Conservation (phyloP, 148 eudicot genomes). For the Silene uniflora region DNA sequence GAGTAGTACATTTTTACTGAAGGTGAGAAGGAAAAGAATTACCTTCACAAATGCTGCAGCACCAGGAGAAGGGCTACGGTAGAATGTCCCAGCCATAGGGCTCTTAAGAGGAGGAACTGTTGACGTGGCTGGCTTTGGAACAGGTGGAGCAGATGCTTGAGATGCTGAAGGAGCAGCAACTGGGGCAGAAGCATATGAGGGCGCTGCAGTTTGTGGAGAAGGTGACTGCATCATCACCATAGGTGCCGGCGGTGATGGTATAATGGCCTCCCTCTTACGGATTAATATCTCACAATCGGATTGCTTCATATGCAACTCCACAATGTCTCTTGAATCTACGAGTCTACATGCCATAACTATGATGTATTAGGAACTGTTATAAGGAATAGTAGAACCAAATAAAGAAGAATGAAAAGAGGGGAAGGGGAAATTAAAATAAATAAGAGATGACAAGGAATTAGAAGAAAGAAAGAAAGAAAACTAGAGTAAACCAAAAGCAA, state of each 20-base stretch:
- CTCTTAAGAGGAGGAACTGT: slow-evolving; percentile 61
- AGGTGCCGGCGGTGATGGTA: slow-evolving; percentile 45
- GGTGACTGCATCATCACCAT: slow-evolving; percentile 47
- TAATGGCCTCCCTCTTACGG: slow-evolving; percentile 69
- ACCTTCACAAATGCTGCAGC: slow-evolving; percentile 74
- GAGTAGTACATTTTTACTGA: background rate
- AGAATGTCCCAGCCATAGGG: slow-evolving; percentile 85
- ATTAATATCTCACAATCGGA: slow-evolving; percentile 61
- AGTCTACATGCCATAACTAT: slow-evolving; percentile 37
- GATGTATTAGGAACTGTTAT: background rate
- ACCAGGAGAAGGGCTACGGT: slow-evolving; percentile 68
- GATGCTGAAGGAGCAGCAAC: slow-evolving; percentile 26
- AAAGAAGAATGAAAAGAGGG: background rate
- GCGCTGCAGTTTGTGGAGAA: slow-evolving; percentile 28
- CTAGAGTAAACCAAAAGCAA: background rate
- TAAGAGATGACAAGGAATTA: background rate
- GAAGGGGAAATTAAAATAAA: background rate
- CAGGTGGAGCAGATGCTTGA: slow-evolving; percentile 38
- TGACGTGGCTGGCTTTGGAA: slow-evolving; percentile 41
- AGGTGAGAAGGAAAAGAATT: slow-evolving; percentile 9
- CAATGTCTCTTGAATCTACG: slow-evolving; percentile 77
- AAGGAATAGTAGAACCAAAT: background rate
- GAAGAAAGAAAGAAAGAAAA: background rate
- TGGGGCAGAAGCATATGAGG: slow-evolving; percentile 27
- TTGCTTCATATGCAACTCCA: slow-evolving; percentile 71